Conservation (phyloP, 139 green algal genomes). For the Micractinium sp. region DNA sequence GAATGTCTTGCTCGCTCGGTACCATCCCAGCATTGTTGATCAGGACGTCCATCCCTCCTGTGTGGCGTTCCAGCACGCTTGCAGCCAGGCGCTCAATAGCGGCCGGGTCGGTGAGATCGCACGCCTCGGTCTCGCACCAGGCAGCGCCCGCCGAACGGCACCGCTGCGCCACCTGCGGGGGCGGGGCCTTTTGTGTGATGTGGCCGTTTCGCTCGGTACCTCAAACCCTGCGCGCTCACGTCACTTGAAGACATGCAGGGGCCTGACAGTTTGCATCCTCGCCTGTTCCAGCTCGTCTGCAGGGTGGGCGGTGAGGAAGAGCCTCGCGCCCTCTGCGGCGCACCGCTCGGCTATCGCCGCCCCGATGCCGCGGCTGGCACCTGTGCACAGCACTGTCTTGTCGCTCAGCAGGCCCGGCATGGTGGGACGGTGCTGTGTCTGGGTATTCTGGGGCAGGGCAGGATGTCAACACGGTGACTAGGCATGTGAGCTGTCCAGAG, state of each 20-base stretch:
- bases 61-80: background rate
- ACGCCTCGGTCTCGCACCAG: background rate
- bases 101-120: background rate
- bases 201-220: no score
- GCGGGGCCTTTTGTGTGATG: background rate
- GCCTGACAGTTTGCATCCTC: no score
- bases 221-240: background rate
- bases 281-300: background rate
- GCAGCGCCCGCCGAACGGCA: background rate
- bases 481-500: no score
- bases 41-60: constrained; percentile 44
- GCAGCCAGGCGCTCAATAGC: constrained; percentile 34
- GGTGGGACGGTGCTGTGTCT: no score
- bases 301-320: background rate
- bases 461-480: no score
- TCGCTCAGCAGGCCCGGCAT: constrained; percentile 13
- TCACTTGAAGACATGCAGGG: background rate
- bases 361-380: background rate
- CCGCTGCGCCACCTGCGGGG: background rate
- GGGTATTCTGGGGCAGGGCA: no score
- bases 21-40: constrained; percentile 40
- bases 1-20: background rate
- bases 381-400: background rate
- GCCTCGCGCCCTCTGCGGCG: background rate
- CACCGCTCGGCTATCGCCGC: background rate